These are phyloP conservation scores for Cryptococcus sp. DNA, from an alignment of 1,284 basidiomycete species.

Conservation along the genomic window DNA sequence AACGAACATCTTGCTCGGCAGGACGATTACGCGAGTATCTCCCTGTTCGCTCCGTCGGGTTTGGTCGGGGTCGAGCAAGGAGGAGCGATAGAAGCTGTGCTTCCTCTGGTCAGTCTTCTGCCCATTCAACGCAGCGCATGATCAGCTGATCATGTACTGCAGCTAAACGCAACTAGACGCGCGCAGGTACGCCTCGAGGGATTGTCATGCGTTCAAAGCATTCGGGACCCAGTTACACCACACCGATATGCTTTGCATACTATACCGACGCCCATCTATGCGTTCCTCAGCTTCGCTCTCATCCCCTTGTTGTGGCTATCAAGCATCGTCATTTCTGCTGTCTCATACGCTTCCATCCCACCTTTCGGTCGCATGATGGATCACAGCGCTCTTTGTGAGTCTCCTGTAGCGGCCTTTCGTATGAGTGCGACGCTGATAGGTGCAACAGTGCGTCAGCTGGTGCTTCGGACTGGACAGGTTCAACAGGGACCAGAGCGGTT, in stretches of 20 bases:
- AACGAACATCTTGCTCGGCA: conserved; percentile 4
- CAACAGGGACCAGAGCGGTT: conserved; percentile 17
- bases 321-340: no score
- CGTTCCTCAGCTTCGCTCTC: no score
- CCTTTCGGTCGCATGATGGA: no score
- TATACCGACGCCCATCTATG: no score
- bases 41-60: no score
- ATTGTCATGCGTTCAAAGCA: not conserved
- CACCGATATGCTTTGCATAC: no score
- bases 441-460: conserved; percentile 27
- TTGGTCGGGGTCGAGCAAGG: no score
- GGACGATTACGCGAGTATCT: conserved; percentile 2
- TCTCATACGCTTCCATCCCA: no score
- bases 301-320: no score
- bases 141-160: conserved; percentile 2
- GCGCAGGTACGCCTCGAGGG: not conserved
- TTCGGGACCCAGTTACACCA: not conserved
- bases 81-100: no score
- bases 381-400: not conserved
- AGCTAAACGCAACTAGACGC: not conserved
- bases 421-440: not conserved
- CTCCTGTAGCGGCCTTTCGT: no score
- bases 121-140: not conserved
- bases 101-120: no score
- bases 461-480: conserved; percentile 23